Conservation (phyloP, 2,329 filamentous ascomycete species). For the Claviceps africana region DNA sequence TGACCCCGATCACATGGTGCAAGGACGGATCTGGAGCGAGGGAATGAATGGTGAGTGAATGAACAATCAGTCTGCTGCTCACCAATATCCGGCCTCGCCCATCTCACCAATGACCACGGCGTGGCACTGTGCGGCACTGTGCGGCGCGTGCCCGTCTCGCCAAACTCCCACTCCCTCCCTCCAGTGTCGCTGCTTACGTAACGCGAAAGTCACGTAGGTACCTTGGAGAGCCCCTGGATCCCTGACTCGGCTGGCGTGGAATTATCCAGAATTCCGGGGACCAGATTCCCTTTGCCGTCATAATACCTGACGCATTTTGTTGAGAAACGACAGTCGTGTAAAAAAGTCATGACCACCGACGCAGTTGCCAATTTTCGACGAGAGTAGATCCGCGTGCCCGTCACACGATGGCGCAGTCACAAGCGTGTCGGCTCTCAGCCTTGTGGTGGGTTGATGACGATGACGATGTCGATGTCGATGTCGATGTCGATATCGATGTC, state of each 20-base stretch:
- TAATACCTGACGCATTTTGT: too few relatives aligned
- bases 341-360: not conserved
- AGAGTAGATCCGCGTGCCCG: not conserved
- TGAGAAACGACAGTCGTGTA: not conserved
- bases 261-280: too few relatives aligned
- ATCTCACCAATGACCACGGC: not conserved
- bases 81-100: not conserved
- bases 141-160: too few relatives aligned
- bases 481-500: too few relatives aligned
- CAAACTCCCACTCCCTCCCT: not conserved
- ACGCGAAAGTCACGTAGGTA: not conserved
- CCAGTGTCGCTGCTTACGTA: not conserved
- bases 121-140: not conserved
- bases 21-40: not conserved
- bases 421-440: slow-evolving; percentile 5
- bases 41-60: not conserved
- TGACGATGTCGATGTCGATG: too few relatives aligned
- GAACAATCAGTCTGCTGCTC: not conserved
- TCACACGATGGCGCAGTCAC: slow-evolving; percentile 6
- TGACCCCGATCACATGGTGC: not conserved
- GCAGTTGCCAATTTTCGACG: not conserved
- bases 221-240: not conserved
- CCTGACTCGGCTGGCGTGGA: not conserved
- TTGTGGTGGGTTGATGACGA: slow-evolving; percentile 6
- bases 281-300: not conserved